Conservation (phyloP, 106 monocot species). For the Dactylorhiza incarnata region DNA sequence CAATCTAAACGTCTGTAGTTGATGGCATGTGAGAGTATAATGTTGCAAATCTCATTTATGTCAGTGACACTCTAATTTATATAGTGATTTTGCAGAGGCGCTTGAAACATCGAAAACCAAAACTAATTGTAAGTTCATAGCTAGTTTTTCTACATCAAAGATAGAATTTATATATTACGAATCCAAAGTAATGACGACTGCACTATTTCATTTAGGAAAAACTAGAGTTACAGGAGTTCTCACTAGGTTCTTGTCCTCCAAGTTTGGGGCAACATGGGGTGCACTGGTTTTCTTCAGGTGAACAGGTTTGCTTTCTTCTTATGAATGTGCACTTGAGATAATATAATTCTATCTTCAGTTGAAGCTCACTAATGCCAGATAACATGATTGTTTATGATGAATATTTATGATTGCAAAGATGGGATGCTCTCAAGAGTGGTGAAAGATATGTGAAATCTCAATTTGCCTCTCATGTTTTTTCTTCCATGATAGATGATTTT, state of each 20-base stretch:
- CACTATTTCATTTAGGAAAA: conserved; percentile 48
- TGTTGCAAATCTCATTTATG: neutral
- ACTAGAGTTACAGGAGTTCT: conserved; percentile 83
- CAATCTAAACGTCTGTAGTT: neutral
- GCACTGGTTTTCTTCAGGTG: conserved; percentile 79
- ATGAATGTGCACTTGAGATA: neutral
- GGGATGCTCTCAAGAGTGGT: neutral
- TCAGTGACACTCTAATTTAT: neutral
- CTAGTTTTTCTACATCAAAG: neutral
- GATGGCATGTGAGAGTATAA: neutral
- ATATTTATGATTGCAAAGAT: neutral
- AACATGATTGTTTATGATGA: neutral
- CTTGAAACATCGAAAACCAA: conserved; percentile 65
- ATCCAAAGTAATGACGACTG: neutral
- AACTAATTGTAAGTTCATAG: conserved; percentile 63
- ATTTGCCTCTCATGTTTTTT: neutral
- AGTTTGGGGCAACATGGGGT: conserved; percentile 57
- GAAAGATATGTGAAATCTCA: neutral
- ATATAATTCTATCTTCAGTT: conserved; percentile 1
- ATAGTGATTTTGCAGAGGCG: conserved; percentile 54
- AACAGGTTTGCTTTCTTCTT: conserved; percentile 59
- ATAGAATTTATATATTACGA: neutral
- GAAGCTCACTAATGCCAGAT: neutral
- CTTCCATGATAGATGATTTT: neutral
- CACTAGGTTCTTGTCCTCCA: conserved; percentile 86